Evolutionary conservation across 805 yeast species (phyloP), one percentile per base, ranked within the genome.

Genomic region (Suhomyces xylopsoci): DNA sequence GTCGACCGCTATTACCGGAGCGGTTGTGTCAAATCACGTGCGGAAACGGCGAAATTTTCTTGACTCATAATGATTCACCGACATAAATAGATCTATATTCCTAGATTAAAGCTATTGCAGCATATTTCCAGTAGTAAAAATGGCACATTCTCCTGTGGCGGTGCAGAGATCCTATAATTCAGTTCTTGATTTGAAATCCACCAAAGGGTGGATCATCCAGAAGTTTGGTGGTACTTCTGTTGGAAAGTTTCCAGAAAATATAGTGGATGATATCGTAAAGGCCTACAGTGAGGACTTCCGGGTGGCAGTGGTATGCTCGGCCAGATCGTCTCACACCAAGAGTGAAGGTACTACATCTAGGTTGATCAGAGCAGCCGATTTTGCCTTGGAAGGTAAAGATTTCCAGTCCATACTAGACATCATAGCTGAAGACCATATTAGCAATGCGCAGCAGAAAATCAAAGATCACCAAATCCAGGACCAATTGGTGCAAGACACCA

Each of bases 221-320:
- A 94, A 94, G 70, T 94, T 90, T 64, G 99, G 99, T 47, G 99
- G 99, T 50, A 94, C 99, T 14, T 85, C 94, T 46, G 97, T 94
- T 30, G 99, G 99, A 20, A 94, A 94, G 68, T 92, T 94, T 69
- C 89, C 97, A 8, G 84, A 80, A 49, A 81, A 86, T 58, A 94
- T 94, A 51, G 91, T 90, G 25, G 87, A 88, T 54, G 89, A 90
- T 58, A 90, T 94, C 47, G 88, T 94, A 47, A 83, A 83, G 63
- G 81, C 77, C 22, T 90, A 83, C 65, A 74, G 84, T 34, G 71
- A 79, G 40, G 71, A 73, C 46, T 79, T 78, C 58, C 79, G 86
- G 51, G 96, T 92, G 14, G 97, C 96, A 2, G 96, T 93, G 22
- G 99, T 94, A 2, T 94, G 99, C 69, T 88, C 96, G 32, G 99